Evolutionary conservation across 208 protist species (phyloP).

Genomic region (Leishmania braziliensis): DNA sequence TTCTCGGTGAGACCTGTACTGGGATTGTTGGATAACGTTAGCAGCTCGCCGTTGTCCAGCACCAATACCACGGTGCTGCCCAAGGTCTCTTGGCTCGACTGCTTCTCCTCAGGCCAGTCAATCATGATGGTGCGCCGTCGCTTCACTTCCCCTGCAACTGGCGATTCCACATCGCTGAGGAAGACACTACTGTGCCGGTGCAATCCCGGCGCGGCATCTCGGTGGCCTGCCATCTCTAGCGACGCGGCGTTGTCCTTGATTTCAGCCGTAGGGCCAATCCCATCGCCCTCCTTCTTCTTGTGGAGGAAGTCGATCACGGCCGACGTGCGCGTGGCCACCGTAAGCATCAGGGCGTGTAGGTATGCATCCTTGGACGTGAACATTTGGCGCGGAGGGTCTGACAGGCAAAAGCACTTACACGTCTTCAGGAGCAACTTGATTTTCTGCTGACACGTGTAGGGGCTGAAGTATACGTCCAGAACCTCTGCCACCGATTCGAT

Average conservation of each 20-base stretch:
- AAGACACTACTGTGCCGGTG: conserved; percentile 3
- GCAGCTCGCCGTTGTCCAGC: conserved; percentile 20
- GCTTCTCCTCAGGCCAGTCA: not conserved
- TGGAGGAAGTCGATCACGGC: conserved; percentile 35
- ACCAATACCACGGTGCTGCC: conserved; percentile 13
- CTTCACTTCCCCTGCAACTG: conserved; percentile 1
- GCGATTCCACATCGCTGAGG: conserved; percentile 8
- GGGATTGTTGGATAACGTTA: not conserved
- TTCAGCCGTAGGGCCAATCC: not conserved
- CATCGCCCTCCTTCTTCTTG: conserved; percentile 3
- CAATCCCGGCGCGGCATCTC: not conserved
- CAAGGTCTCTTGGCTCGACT: not conserved
- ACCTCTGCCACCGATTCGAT: conserved; percentile 15
- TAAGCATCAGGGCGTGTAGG: conserved; percentile 13
- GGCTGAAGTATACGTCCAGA: conserved; percentile 37
- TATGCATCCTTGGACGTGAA: conserved; percentile 31
- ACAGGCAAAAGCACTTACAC: conserved; percentile 34
- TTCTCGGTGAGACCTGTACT: not conserved
- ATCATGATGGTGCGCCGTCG: not conserved
- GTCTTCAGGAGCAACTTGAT: conserved; percentile 33
- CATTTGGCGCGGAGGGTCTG: conserved; percentile 6
- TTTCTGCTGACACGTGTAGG: conserved; percentile 23
- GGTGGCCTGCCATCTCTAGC: not conserved
- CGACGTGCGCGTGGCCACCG: conserved; percentile 28
- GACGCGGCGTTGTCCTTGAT: not conserved